phyloP scores from a whole-genome alignment of 108 stramenopile genomes.

The Pseudonitzschia pungens region DNA sequence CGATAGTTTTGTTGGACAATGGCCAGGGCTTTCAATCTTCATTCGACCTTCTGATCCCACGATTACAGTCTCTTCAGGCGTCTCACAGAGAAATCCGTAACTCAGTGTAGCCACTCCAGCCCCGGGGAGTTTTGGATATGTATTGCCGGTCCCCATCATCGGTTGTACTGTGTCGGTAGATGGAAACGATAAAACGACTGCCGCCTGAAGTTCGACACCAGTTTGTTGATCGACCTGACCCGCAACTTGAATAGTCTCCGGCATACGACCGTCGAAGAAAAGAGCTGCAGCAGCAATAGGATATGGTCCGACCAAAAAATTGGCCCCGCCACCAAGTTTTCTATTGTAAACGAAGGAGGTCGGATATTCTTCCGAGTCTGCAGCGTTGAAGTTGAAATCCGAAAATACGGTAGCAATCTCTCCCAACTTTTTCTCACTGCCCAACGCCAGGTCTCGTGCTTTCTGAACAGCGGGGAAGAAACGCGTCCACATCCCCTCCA shows the following conservation, averaged over 20 bases:
- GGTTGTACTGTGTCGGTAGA: conserved; percentile 37
- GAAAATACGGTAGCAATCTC: conserved; percentile 55
- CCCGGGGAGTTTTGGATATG: conserved; percentile 57
- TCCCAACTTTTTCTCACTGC: conserved; percentile 40
- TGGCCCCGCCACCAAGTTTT: conserved; percentile 67
- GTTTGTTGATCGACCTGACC: conserved; percentile 60
- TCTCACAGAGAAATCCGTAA: conserved; percentile 68
- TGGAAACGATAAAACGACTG: conserved; percentile 50
- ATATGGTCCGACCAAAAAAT: conserved; percentile 54
- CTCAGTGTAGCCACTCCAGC: conserved; percentile 54
- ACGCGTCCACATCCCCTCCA: conserved; percentile 91
- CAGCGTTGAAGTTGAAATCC: conserved; percentile 71
- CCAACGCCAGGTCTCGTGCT: conserved; percentile 49
- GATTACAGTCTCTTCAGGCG: conserved; percentile 66
- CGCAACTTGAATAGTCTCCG: conserved; percentile 43
- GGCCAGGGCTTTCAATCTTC: conserved; percentile 64
- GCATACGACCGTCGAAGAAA: conserved; percentile 41
- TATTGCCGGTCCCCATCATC: conserved; percentile 11
- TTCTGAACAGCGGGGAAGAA: conserved; percentile 88
- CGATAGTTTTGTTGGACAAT: conserved; percentile 71
- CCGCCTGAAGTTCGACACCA: conserved; percentile 62
- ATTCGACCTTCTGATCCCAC: conserved; percentile 77
- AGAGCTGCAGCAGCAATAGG: conserved; percentile 62
- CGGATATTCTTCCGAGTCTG: conserved; percentile 68
- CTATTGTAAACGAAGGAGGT: conserved; percentile 61